Base-by-base conservation (phyloP, 352 stramenopile species). In the Lagenidium giganteum region DNA sequence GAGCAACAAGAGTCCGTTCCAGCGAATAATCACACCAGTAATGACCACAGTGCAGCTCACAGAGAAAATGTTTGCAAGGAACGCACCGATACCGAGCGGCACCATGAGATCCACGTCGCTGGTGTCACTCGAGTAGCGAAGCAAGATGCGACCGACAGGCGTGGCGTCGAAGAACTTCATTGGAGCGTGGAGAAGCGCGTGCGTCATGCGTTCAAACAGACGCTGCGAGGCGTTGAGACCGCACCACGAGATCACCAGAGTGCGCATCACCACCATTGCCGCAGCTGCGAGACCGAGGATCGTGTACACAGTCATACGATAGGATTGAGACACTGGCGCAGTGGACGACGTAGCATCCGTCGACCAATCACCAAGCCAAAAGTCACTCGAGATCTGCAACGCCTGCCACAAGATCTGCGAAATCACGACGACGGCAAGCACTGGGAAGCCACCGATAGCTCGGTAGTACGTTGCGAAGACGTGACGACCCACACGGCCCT, bases 131-230 rank as follows among this genome's bases (percentile, higher is more conserved):
- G 66, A 70, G 67, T 96, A 98, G 11, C 93, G 72, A 46, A 93
- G 95, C 9, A 96, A 27, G 40, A 97, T 87, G 40, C 87, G 66
- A 2, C 88, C 87, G 18, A 93, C 67, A 5, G 89, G 92, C 44
- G 92, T 96, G 5, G 68, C 77, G 52, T 97, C 87, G 55, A 97
- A 97, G 61, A 97, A 97, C 3, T 73, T 55, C 27, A 96, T 74
- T 5, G 90, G 87, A 14, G 90, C 88, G 31, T 69, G 62, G 16
- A 98, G 49, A 13, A 97, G 73, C 18, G 72, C 74, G 17, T 70
- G 39, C 9, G 87, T 95, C 53, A 97, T 78, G 25, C 72, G 57
- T 37, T 97, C 65, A 48, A 98, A 95, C 6, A 98, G 54, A 14
- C 63, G 64, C 16, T 69, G 51, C 2, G 72, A 64, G 1, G 51